Percentiles rank a stretch among this genome's conserved stretches.
These are phyloP conservation scores for Podaxis sp. DNA, from an alignment of 768 basidiomycete genomes.

Conservation along the genomic window DNA sequence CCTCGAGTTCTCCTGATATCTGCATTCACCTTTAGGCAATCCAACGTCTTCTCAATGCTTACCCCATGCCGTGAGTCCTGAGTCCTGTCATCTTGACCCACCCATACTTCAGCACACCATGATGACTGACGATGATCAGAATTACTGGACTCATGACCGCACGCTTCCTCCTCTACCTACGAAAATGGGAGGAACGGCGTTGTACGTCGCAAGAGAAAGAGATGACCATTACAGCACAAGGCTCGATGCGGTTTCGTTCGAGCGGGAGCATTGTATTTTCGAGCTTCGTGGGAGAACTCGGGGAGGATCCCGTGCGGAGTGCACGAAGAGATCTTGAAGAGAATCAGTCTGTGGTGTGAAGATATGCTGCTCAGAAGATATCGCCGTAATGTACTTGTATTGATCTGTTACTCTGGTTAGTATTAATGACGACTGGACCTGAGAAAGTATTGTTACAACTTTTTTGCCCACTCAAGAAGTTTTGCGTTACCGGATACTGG, in stretches of 20 bases:
- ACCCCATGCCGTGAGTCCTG: constrained; percentile 2
- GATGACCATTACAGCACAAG: neutral
- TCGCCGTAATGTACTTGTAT: no score
- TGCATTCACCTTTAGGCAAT: neutral
- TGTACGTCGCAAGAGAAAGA: neutral
- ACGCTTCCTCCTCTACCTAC: constrained; percentile 3
- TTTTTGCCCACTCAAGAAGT: no score
- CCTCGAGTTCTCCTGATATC: neutral
- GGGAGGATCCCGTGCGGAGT: neutral
- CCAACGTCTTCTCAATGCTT: constrained; percentile 6
- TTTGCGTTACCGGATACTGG: no score
- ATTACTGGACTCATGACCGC: neutral
- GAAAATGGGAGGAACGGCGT: neutral
- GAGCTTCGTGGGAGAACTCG: neutral
- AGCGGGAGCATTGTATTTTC: neutral
- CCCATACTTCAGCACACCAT: neutral
- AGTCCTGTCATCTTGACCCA: neutral
- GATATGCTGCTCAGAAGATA: neutral
- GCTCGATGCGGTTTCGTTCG: neutral
- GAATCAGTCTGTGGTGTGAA: neutral
- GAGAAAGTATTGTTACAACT: no score
- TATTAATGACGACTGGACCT: no score
- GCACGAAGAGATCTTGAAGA: neutral
- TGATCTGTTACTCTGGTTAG: no score
- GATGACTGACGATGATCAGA: neutral